Base-by-base conservation (phyloP, 345 rosid genomes). In the Erodium maritimum region DNA sequence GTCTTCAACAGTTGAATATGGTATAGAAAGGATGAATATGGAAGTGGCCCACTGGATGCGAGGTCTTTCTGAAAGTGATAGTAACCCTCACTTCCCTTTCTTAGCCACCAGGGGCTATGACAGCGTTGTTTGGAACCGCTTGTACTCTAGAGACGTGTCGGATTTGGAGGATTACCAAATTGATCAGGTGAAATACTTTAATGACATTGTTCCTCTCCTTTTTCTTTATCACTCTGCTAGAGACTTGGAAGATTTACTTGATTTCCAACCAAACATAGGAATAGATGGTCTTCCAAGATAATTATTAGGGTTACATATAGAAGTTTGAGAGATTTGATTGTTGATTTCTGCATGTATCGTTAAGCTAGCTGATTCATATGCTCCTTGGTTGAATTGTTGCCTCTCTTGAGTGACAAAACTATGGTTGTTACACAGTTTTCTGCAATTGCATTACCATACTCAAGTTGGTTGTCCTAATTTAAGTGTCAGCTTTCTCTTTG, bases 1-100 rank as follows among this genome's bases (percentile, higher is more conserved):
- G 65, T 77, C 29, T 69, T 73, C 55, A 46, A 56, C 84, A 86
- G 98, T 88, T 73, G 75, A 80, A 52, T 86, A 88, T 46, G 98
- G 96, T 42, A 70, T 88, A 17, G 95, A 86, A 70, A 91, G 84
- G 82, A 81, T 86, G 73, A 88, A 91, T 67, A 58, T 63, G 61
- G 96, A 88, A 80, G 91, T 84, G 46, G 82, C 96, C 57, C 65
- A 68, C n/a, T 91, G 96, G 98, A 88, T 86, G 96, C 81, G 63
- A 68, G 90, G 89, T 45, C 72, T 77, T 19, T 59, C 65, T 57
- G 77, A 66, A 25, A 65, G 62, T 50, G 84, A 80, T 62, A 67
- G 54, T 56, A 65, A 58, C 65, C 80, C 71, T 57, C 58, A 56
- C 62, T 66, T 88, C 70, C 96, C 95, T 22, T 91, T 88, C 71